Evolutionary conservation across 805 yeast species (phyloP), one percentile per base, ranked within the genome.

Genomic region (Sugiyamaella americana): DNA sequence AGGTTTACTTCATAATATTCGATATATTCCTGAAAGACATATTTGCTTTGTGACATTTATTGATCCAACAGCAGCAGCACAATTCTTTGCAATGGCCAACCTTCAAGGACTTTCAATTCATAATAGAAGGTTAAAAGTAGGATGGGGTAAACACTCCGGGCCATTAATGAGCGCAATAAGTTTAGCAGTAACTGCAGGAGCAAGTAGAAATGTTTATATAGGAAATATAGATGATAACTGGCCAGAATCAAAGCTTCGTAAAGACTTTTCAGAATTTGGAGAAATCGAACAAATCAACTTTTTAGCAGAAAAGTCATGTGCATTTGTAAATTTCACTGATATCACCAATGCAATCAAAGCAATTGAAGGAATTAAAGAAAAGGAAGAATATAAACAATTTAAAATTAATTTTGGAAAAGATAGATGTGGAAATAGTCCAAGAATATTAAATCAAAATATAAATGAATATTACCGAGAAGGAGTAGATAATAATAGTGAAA

Each of bases 81-180:
- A 91, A 66, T 91, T 91, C 63, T 91, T 83, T 66, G 97, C 97
- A 5, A 82, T 87, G 85, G 82, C 95, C 54, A 88, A 87, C 59
- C 71, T 88, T 53, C 94, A 88, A 60, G 96, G 96, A 1, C 71
- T 91, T 50, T 78, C 88, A 17, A 84, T 91, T 50, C 95, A 86
- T 61, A 83, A 82, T 62, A 76, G 94, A 58, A 76, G 89, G 58
- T 83, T 91, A 55, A 87, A 86, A 63, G 88, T 91, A 47, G 96
- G 97, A 18, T 91, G 98, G 98, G 98, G 98, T 40, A 89, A 87
- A 66, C 96, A 91, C 62, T 82, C 95, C 4, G 98, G 98, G 8
- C 88, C 95, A 1, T 72, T 91, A 53, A 82, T 94, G 8, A 84
- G 86, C 55, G 88, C 95, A 2, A 74, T 91, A 48, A 84, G 89